Conservation (phyloP, 768 basidiomycete species). For the Leucocoprinus birnbaumii region DNA sequence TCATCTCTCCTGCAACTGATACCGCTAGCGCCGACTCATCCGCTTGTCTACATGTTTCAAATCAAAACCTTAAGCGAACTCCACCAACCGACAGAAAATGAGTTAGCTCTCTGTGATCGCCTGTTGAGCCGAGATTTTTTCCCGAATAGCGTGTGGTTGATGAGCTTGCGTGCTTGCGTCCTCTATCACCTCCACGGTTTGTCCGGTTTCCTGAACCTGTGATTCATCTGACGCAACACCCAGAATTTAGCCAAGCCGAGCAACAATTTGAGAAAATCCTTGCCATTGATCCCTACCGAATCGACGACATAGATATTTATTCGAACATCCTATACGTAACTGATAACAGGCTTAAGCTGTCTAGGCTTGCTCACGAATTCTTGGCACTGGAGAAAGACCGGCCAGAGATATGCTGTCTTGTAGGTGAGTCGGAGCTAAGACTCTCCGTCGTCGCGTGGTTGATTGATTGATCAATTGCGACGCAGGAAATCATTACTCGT, state of each 20-base stretch:
- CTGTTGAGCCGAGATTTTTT: conserved; percentile 72
- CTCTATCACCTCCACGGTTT: conserved; percentile 91
- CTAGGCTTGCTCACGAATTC: conserved; percentile 90
- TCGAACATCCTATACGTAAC: conserved; percentile 97
- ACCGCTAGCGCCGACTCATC: conserved; percentile 44
- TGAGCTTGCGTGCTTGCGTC: conserved; percentile 82
- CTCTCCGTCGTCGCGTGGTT: not conserved
- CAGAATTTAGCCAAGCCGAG: conserved; percentile 89
- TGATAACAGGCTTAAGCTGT: conserved; percentile 83
- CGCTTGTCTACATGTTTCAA: conserved; percentile 68
- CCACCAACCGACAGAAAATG: conserved; percentile 84
- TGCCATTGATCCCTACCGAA: conserved; percentile 76
- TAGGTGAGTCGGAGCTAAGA: conserved; percentile 57
- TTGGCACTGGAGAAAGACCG: conserved; percentile 86
- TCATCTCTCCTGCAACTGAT: conserved; percentile 46
- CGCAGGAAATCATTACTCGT: conserved; percentile 96
- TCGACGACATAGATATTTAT: conserved; percentile 94
- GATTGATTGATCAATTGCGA: conserved; percentile 8
- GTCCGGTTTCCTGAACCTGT: conserved; percentile 24
- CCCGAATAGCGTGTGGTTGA: conserved; percentile 80
- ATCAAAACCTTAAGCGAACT: conserved; percentile 88
- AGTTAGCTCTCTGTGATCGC: conserved; percentile 77
- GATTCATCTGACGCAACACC: no score
- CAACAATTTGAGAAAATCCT: conserved; percentile 83
- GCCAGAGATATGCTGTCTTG: conserved; percentile 94